Base-by-base conservation (phyloP, 305 asterid species). In the Galium porrigens region DNA sequence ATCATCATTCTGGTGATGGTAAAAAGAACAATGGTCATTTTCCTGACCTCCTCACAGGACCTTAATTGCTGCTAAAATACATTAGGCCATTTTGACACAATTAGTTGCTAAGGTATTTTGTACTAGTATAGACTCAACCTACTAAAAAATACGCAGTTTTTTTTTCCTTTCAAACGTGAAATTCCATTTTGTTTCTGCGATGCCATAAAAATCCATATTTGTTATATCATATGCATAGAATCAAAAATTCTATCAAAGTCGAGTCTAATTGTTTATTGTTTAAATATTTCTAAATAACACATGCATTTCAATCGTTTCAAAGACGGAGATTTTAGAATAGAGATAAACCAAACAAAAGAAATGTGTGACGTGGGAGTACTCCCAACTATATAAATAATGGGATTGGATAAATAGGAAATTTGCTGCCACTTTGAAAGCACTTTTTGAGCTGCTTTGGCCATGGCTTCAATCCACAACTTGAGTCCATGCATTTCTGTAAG, bases 11-110 rank as follows among this genome's bases (percentile, higher is more conserved):
- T 51, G 4, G 58, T 53, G 53, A 5, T 48, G 32, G 59, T 20
- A 56, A 56, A 14, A 60, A 36, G 4, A 17, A 53, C 4, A 64
- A 34, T 48, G 52, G 41, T 29, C 79, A 77, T 34, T 66, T 74
- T 17, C 69, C 53, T 29, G 84, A 80, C 64, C 68, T 80, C 27
- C 79, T 77, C 53, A 60, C 74, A n/a, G 74, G 76, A 8, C 77
- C 65, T 34, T 71, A 73, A 75, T 51, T 5, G 27, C 7, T 39
- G 17, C 56, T 48, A 48, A 48, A 65, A 27, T 3, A 9, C 33
- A 10, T 59, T 68, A 51, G 52, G 34, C 48, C 33, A 54, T 54
- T 22, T 54, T 25, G 59, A 54, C 59, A 48, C 22, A n/a, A 0
- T n/a, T 3, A 11, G 53, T 48, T 15, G 20, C 4, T 48, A 48